Base-by-base conservation (phyloP, 78 protist genomes). In the Cyanophora paradoxa region DNA sequence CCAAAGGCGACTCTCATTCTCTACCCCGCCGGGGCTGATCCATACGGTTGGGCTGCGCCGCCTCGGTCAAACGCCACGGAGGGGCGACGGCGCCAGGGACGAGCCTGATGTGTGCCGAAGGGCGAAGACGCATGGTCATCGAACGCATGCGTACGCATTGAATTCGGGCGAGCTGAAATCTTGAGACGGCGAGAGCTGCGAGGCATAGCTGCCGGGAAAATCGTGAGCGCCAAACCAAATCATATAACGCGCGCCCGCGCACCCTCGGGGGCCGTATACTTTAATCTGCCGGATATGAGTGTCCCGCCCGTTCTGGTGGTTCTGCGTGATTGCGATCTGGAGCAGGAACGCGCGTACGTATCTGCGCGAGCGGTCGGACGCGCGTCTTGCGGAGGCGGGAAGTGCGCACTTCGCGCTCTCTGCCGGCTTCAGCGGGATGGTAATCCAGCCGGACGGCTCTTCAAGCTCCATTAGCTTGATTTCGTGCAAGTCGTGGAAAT, bases 261-360 rank as follows among this genome's bases (percentile, higher is more conserved):
- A n/a, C n/a, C n/a, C n/a, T 3, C 70, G 6, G 1, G 87, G 87
- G 7, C 86, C 74, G 39, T 22, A 83, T n/a, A 86, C 54, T 3
- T 73, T 75, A 36, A 88, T 30, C 70, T 85, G 89, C 5, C 93
- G 75, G 26, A 88, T 65, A 72, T 88, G 93, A 0, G 93, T 82
- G 73, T 88, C 93, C 0, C 93, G 41, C 0, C 93, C 93, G 56
- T 85, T 82, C 40, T 88, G 90, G 22, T 82, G 89, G 81, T 84
- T 85, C 10, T 79, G 63, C 3, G 71, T 54, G 1, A 87, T 28
- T 7, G 79, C 79, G 22, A 86, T 20, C 62, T 86, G 85, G 2
- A 87, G 40, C 22, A 82, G 22, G 26, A 71, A 33, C 13, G 82
- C 33, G 22, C 58, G 33, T 16, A 81, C 19, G 28, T 0, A 11